Evolutionary conservation across 2,329 filamentous ascomycete genomes (phyloP), one percentile per base, ranked within the genome.

Genomic region (Cercospora citrullina): DNA sequence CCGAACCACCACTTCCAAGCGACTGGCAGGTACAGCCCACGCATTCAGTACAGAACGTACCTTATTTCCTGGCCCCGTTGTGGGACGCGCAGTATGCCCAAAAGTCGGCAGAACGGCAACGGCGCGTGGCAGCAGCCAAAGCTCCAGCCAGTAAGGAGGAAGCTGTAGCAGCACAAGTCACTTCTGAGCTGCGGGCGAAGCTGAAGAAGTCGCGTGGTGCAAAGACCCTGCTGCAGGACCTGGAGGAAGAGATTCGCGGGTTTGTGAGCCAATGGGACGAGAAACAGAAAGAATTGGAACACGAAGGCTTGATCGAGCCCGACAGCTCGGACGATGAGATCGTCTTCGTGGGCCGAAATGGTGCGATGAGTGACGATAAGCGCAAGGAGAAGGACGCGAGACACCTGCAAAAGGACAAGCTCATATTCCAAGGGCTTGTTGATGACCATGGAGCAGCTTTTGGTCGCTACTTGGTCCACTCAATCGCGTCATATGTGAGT

Each of bases 401-500:
- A 69, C 69, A 76, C 31, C 81, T 87, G 62, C 86, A 87, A 72
- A 82, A 84, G 61, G 87, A 90, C 77, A 89, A 88, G 72, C 84
- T 96, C 82, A 86, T 98, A 8, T 93, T 96, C 78, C 92, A 97
- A 79, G 90, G 89, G 57, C 82, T 90, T 36, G 91, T 89, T 16
- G 89, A 91, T 66, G 93, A 94, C 74, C 88, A 89, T 68, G 87
- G 88, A 7, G 91, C 91, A 60, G 87, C 90, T 4, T 97, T 97
- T 82, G 93, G 92, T 72, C 91, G 94, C 71, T 98, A 94, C 91
- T 87, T 98, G 64, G 92, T 96, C 1, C 94, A 98, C 80, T 91
- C 92, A 67, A 94, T 98, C 71, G 94, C 92, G 9, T 88, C 90
- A 48, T 98, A 98, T 79, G 71, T 73, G 48, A 72, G 71, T 72